These are phyloP conservation scores for Backusella psychrophila DNA, from an alignment of 192 early-diverging fungal species.

Conservation along the genomic window DNA sequence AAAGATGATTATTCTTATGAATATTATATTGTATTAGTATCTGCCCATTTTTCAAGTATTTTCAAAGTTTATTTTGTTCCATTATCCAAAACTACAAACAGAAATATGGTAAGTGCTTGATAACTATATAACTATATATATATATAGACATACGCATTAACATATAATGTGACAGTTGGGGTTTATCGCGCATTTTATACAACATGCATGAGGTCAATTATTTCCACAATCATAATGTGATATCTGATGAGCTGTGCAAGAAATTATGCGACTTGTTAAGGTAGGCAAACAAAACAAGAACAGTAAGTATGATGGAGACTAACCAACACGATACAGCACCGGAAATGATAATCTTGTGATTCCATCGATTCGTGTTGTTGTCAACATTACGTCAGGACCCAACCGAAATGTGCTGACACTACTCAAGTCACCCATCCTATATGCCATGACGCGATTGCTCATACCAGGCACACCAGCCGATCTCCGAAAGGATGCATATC, in stretches of 20 bases:
- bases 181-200: slow-evolving; percentile 32
- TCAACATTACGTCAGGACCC: slow-evolving; percentile 40
- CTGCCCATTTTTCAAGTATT: neutral
- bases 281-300: neutral
- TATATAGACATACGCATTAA: no score
- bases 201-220: slow-evolving; percentile 36
- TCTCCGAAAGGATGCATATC: slow-evolving; percentile 29
- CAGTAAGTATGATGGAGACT: neutral
- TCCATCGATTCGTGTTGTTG: slow-evolving; percentile 21
- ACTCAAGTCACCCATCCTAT: neutral
- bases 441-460: neutral
- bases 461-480: neutral
- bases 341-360: neutral
- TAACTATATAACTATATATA: no score
- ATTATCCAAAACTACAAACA: neutral
- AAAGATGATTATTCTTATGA: no score
- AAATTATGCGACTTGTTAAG: slow-evolving; percentile 17
- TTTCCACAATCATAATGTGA: slow-evolving; percentile 17
- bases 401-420: slow-evolving; percentile 18
- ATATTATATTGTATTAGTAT: neutral
- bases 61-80: neutral
- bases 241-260: slow-evolving; percentile 13
- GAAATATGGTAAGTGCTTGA: slow-evolving; percentile 8
- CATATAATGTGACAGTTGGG: slow-evolving; percentile 14
- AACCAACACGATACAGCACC: neutral